Evolutionary conservation across 192 early-diverging fungal species (phyloP).

Genomic region (Entomortierella parvispora): DNA sequence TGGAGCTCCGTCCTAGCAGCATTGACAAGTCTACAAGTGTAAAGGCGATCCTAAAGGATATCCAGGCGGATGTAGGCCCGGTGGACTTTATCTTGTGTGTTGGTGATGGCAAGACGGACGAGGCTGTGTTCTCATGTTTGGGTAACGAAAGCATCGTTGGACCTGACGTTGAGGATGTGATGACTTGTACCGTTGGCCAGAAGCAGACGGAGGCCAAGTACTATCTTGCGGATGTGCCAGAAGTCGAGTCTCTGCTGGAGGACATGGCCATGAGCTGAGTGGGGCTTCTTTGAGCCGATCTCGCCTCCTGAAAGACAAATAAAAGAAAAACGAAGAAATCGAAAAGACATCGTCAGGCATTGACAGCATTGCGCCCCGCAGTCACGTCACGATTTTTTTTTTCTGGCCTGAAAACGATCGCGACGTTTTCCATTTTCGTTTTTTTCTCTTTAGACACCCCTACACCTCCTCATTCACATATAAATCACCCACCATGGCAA

Average conservation of each 20-base stretch:
- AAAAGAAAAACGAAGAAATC: background rate
- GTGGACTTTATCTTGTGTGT: slow-evolving; percentile 84
- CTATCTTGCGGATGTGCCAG: slow-evolving; percentile 78
- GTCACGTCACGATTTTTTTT: background rate
- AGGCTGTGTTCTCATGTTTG: slow-evolving; percentile 89
- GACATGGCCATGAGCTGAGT: slow-evolving; percentile 44
- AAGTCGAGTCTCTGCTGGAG: slow-evolving; percentile 59
- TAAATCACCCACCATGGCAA: slow-evolving; percentile 13
- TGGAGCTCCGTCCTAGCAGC: slow-evolving; percentile 93
- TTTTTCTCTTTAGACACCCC: slow-evolving; percentile 1
- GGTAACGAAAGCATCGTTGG: slow-evolving; percentile 55
- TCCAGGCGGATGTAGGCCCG: slow-evolving; percentile 52
- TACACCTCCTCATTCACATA: background rate
- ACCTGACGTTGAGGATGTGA: slow-evolving; percentile 57
- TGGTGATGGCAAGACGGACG: slow-evolving; percentile 97
- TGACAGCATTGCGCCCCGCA: too few species aligned
- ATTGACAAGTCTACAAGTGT: slow-evolving; percentile 94
- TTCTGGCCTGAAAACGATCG: too few species aligned
- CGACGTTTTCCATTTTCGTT: slow-evolving; percentile 5
- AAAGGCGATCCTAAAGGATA: slow-evolving; percentile 86
- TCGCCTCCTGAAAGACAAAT: too few species aligned
- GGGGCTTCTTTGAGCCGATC: background rate
- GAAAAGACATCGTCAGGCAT: background rate
- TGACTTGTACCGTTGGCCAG: slow-evolving; percentile 95
- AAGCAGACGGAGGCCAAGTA: slow-evolving; percentile 94